A percentile compares a stretch with the other conserved stretches of the same genome.
phyloP scores from a whole-genome alignment of 306 rosid species.

The Myrica gale region DNA sequence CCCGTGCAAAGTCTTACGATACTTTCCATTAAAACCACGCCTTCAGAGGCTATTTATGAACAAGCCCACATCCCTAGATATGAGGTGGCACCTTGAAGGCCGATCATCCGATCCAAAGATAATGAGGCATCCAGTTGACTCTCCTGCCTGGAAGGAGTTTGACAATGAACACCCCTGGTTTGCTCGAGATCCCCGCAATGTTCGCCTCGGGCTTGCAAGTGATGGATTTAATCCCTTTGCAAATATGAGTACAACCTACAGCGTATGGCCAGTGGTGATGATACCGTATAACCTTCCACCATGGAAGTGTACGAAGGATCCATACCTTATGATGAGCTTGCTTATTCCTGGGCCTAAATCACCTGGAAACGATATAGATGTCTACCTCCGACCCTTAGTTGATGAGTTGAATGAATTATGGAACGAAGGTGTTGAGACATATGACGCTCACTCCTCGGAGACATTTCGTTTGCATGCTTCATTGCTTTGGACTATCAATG shows the following conservation, averaged over 20 bases:
- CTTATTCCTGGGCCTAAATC: background rate
- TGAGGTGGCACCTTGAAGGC: too few relatives aligned
- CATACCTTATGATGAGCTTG: background rate
- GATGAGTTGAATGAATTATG: constrained; percentile 16
- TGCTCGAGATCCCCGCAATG: background rate
- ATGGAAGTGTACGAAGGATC: constrained; percentile 25
- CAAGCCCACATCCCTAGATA: too few relatives aligned
- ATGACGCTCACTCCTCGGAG: background rate
- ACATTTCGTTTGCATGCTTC: background rate
- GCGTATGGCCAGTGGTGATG: background rate
- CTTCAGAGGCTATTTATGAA: too few relatives aligned
- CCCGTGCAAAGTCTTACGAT: too few relatives aligned
- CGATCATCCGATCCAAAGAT: too few relatives aligned
- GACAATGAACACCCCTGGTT: background rate
- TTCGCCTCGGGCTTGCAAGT: background rate
- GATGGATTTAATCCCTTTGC: constrained; percentile 13
- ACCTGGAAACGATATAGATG: constrained; percentile 5
- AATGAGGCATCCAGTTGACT: too few relatives aligned
- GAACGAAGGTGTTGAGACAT: background rate
- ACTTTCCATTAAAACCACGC: too few relatives aligned
- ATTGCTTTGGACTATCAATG: constrained; percentile 17
- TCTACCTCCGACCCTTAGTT: background rate
- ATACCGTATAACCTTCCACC: background rate
- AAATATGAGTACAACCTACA: background rate
- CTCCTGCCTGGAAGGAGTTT: background rate